These are phyloP conservation scores for Phaeomoniella chlamydospora DNA, from an alignment of 2,329 filamentous ascomycete genomes.

Conservation along the genomic window DNA sequence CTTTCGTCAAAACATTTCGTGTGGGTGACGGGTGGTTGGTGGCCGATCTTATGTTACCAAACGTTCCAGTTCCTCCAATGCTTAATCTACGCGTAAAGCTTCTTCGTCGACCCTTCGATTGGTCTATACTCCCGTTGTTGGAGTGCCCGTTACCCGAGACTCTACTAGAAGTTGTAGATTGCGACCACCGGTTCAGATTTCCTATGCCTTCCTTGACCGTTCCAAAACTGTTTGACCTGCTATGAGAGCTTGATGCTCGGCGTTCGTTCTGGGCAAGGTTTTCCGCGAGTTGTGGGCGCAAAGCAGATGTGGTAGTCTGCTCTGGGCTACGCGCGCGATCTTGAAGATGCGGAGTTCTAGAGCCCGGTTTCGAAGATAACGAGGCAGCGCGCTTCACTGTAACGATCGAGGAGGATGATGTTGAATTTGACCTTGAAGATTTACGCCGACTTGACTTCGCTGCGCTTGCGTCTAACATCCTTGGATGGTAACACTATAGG, in stretches of 20 bases:
- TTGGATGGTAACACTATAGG: neutral
- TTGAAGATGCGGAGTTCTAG: conserved; percentile 13
- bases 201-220: conserved; percentile 28
- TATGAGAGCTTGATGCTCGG: conserved; percentile 24
- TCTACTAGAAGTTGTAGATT: conserved; percentile 37
- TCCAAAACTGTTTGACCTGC: conserved; percentile 20
- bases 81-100: conserved; percentile 22
- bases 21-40: conserved; percentile 18
- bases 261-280: conserved; percentile 11
- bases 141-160: conserved; percentile 4
- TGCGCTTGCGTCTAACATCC: conserved; percentile 3
- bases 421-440: conserved; percentile 26
- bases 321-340: conserved; percentile 12
- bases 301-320: conserved; percentile 2
- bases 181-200: conserved; percentile 43
- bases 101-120: conserved; percentile 13
- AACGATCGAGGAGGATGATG: conserved; percentile 26
- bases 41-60: conserved; percentile 19
- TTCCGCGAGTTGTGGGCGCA: conserved; percentile 2
- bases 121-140: conserved; percentile 11
- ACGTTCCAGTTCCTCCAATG: conserved; percentile 19
- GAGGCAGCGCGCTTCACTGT: conserved; percentile 27
- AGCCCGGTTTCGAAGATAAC: conserved; percentile 12
- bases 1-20: conserved; percentile 6
- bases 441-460: conserved; percentile 5